Conservation (phyloP, 2,329 filamentous ascomycete species). For the Fusarium sp. region DNA sequence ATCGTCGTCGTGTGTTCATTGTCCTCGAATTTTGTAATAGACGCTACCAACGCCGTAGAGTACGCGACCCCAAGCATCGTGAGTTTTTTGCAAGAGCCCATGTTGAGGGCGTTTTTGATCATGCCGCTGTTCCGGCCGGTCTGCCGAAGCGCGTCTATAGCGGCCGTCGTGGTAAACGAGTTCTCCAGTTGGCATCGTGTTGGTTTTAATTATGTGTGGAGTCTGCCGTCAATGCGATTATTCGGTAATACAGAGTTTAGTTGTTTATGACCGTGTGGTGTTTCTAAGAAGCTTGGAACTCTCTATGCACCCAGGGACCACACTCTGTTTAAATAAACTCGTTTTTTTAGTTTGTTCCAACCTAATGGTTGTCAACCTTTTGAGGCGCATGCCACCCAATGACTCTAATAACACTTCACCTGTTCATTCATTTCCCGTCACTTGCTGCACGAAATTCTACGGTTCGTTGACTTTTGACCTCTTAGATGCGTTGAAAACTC, state of each 20-base stretch:
- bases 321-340: conserved; percentile 27
- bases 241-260: background rate
- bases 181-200: conserved; percentile 39
- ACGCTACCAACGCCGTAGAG: conserved; percentile 54
- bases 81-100: conserved; percentile 51
- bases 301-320: background rate
- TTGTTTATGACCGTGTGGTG: background rate
- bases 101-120: conserved; percentile 21
- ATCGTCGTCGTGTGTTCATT: conserved; percentile 35
- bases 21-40: conserved; percentile 53
- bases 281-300: background rate
- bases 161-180: conserved; percentile 51
- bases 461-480: conserved; percentile 17
- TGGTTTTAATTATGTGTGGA: conserved; percentile 16
- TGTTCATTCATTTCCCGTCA: conserved; percentile 16
- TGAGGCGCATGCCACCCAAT: conserved; percentile 18
- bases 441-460: conserved; percentile 15
- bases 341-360: background rate
- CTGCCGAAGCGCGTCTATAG: conserved; percentile 42
- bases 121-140: conserved; percentile 30
- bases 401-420: conserved; percentile 26
- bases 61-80: conserved; percentile 56
- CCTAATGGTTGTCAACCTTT: conserved; percentile 17
- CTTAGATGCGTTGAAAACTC: conserved; percentile 14
- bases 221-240: conserved; percentile 1